A percentile compares a stretch with the other conserved stretches of the same genome.
Evolutionary conservation across 192 early-diverging fungal species (phyloP).

Genomic region (Ramicandelaber brevisporus): DNA sequence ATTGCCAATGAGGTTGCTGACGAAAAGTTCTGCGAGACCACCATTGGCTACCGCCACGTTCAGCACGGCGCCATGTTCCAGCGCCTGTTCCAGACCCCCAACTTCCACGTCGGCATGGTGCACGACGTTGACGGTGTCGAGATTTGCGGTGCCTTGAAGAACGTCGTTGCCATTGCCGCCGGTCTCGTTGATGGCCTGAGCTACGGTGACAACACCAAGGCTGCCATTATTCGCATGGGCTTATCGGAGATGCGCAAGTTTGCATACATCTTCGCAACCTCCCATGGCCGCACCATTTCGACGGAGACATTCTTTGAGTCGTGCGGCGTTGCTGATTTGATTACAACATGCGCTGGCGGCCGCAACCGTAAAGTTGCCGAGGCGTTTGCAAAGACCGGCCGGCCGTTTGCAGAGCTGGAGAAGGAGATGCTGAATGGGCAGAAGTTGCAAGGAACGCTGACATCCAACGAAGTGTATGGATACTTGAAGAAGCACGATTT

Average conservation of each 20-base stretch:
- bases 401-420: conserved; percentile 80
- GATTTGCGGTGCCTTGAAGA: conserved; percentile 94
- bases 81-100: conserved; percentile 60
- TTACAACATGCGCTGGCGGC: conserved; percentile 94
- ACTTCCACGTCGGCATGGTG: conserved; percentile 69
- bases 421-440: conserved; percentile 84
- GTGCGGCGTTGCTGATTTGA: conserved; percentile 89
- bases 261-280: conserved; percentile 57
- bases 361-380: conserved; percentile 84
- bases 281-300: conserved; percentile 47
- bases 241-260: conserved; percentile 89
- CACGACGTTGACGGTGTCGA: conserved; percentile 81
- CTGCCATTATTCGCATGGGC: conserved; percentile 88
- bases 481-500: conserved; percentile 41
- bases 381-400: conserved; percentile 72
- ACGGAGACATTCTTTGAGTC: conserved; percentile 92
- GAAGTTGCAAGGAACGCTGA: conserved; percentile 88
- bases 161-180: conserved; percentile 91
- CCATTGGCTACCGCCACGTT: conserved; percentile 47
- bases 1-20: conserved; percentile 88
- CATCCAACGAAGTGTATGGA: conserved; percentile 60
- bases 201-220: conserved; percentile 88
- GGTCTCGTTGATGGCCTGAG: conserved; percentile 87
- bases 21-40: conserved; percentile 89
- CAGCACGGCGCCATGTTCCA: conserved; percentile 55